Evolutionary conservation across 208 protist species (phyloP), one percentile per base, ranked within the genome.

Genomic region (Trypanosoma conorhini): DNA sequence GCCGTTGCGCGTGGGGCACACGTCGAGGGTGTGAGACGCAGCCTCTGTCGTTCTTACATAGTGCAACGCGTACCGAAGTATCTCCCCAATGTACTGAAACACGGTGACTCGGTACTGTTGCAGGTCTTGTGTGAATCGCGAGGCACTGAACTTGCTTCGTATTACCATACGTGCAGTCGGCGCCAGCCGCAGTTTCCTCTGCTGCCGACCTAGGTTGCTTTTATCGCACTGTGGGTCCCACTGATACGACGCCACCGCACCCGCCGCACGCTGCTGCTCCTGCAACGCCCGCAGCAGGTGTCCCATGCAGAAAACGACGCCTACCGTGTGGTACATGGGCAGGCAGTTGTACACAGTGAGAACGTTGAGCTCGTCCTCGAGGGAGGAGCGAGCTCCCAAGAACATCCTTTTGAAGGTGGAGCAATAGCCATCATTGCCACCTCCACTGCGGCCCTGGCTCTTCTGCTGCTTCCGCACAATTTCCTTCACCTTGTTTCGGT

Each of bases 71-170:
- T 96, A 97, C 21, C 94, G 78, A 58, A 91, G 82, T 24, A 98
- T 70, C 77, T 98, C 94, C 12, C 94, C 94, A 70, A 98, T 96
- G 82, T 98, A 98, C 77, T 96, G 88, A 22, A 94, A 74, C 15
- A 94, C 83, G 15, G 90, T 96, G 21, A 73, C 77, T 59, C 85
- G 74, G 70, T 95, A 88, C n/a, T 51, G 55, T 64, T 79, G 71
- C 44, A 86, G 75, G 77, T 97, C 92, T 8, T 62, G 30, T 66
- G 74, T 79, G 65, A 93, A 96, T 51, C 70, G 64, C 40, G 78
- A 82, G 3, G 85, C 87, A 52, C 77, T 85, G 63, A 93, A 95
- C 70, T 89, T 90, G 46, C 60, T 68, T 31, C 87, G 76, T n/a
- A 96, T 65, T 19, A 96, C 56, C 80, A 89, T 86, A 30, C 84